Conservation (phyloP, 2,329 filamentous ascomycete genomes). For the Diaporthe eres region DNA sequence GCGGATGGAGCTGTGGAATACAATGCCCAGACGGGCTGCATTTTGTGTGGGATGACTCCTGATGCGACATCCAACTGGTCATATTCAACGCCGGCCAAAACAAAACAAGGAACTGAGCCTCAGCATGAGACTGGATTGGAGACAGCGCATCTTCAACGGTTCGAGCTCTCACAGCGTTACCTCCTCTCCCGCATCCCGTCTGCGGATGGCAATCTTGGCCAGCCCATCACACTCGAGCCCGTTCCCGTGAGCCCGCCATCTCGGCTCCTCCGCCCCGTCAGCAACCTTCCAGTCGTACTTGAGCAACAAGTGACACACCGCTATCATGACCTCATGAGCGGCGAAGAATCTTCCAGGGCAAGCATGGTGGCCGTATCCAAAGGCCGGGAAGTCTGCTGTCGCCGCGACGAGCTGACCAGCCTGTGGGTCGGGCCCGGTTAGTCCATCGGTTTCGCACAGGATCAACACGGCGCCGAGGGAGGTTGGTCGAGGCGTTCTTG, state of each 20-base stretch:
- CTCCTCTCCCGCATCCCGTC: not conserved
- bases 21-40: not conserved
- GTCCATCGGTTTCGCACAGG: slow-evolving; percentile 42
- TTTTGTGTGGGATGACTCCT: not conserved
- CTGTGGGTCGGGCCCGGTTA: slow-evolving; percentile 43
- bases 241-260: slow-evolving; percentile 3
- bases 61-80: not conserved
- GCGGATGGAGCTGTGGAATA: not conserved
- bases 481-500: not conserved
- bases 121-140: not conserved
- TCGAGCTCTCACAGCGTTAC: not conserved
- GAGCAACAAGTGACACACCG: slow-evolving; percentile 48
- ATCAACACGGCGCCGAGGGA: not conserved
- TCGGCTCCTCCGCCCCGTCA: slow-evolving; percentile 34
- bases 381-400: slow-evolving; percentile 50
- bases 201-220: slow-evolving; percentile 19
- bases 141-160: not conserved
- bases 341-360: slow-evolving; percentile 61
- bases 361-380: slow-evolving; percentile 58
- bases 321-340: slow-evolving; percentile 56
- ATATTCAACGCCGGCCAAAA: not conserved
- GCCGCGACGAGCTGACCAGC: slow-evolving; percentile 53
- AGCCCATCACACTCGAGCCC: not conserved
- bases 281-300: slow-evolving; percentile 48
- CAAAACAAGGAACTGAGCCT: not conserved